phyloP scores from a whole-genome alignment of 805 yeast species.

The Saccharomycopsis capsularis region DNA sequence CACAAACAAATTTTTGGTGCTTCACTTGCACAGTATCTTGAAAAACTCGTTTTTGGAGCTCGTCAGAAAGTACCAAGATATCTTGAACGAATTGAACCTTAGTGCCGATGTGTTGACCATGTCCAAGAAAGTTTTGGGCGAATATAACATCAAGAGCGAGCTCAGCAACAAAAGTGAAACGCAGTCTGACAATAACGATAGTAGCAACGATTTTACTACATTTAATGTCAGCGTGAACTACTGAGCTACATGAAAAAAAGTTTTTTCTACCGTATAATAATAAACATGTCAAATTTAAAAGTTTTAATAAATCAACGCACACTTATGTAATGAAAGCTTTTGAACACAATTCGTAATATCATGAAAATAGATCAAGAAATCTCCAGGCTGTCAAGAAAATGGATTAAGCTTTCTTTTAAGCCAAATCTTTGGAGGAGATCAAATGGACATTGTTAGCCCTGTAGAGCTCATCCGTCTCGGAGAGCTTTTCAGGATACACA shows the following conservation, averaged over 20 bases:
- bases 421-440: conserved; percentile 16
- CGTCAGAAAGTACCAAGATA: conserved; percentile 10
- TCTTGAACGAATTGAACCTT: conserved; percentile 18
- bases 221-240: conserved; percentile 5
- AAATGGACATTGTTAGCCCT: conserved; percentile 30
- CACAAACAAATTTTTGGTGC: conserved; percentile 16
- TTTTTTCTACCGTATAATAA: too few species aligned
- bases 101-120: conserved; percentile 13
- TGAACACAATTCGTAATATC: too few species aligned
- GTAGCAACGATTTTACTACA: neutral
- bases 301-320: too few species aligned
- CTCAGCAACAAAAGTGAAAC: neutral
- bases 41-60: conserved; percentile 9
- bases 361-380: too few species aligned
- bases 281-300: too few species aligned
- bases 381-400: too few species aligned
- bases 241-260: too few species aligned
- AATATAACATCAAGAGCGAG: neutral
- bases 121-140: conserved; percentile 7
- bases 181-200: neutral
- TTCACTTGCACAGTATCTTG: conserved; percentile 4
- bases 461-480: conserved; percentile 33
- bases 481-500: conserved; percentile 40
- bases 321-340: too few species aligned
- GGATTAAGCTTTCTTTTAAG: too few species aligned